Base-by-base conservation (phyloP, 768 basidiomycete genomes). In the Kwoniella newhampshirensis region DNA sequence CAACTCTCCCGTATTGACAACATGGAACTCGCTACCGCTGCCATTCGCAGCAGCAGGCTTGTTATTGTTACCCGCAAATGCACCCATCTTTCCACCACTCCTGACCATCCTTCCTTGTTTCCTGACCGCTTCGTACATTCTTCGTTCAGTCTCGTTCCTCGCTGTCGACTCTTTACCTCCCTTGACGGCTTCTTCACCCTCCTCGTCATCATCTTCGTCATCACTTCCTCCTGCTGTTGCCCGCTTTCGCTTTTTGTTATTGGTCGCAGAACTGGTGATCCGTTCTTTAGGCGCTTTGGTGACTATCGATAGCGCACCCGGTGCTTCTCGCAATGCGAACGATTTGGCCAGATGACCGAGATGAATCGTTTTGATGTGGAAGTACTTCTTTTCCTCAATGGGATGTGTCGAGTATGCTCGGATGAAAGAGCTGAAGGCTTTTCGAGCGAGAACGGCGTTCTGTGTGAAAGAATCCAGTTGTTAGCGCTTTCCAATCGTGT, bases 391-490 rank as follows among this genome's bases (percentile, higher is more conserved):
- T 76, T 98, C 96, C 59, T 86, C 85, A 15, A 88, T 83, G 0
- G 96, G 93, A 78, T 99, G 96, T 0, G 96, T 99, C 27, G 96
- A 87, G 76, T 98, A 99, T 0, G 96, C 96, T 51, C 94, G 84
- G 80, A 97, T 85, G 75, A 94, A 91, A 0, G 94, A 96, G 32
- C 85, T 80, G 78, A 87, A 99, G 0, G 92, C 96, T 66, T 82
- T 87, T 26, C 89, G 84, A 17, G 96, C 91, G 15, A 86, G 73
- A 13, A 81, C 80, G 12, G 84, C 80, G 69, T 93, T 86, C 96
- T 98, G 63, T 15, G 15, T n/a, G 15, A 18, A 30, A 12, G 60
- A 40, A 46, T 57, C 43, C 20, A 2, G 8, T 18, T 18, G n/a
- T n/a, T n/a, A n/a, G n/a, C n/a, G n/a, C n/a, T n/a, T n/a, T n/a